phyloP scores from a whole-genome alignment of 371 early-diverging fungal genomes.

The Parasitella parasitica region DNA sequence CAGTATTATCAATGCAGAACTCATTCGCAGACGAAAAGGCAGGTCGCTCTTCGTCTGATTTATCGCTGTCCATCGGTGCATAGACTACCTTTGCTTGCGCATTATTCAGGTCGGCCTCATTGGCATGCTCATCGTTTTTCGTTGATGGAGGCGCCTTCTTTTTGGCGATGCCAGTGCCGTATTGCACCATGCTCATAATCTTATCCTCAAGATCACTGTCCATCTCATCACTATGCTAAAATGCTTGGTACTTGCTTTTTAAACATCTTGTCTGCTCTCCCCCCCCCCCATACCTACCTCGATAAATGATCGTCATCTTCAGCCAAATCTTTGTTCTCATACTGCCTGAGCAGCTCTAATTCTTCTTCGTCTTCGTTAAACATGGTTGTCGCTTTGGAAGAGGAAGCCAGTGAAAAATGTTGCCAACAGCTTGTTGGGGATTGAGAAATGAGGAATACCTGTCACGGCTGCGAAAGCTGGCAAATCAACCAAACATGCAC shows the following conservation, averaged over 20 bases:
- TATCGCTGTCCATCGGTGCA: not conserved
- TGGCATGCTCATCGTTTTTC: not conserved
- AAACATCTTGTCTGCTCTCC: not conserved
- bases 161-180: conserved; percentile 3
- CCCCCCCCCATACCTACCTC: conserved; percentile 4
- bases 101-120: not conserved
- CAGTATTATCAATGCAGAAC: not conserved
- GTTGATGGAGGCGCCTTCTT: not conserved
- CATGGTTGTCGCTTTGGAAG: not conserved
- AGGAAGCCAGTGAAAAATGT: not conserved
- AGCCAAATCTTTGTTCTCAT: conserved; percentile 10
- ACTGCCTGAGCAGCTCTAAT: conserved; percentile 19
- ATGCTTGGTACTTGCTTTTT: too few species aligned
- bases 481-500: not conserved
- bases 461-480: not conserved
- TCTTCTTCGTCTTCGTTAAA: conserved; percentile 25
- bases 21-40: conserved; percentile 5
- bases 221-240: conserved; percentile 18
- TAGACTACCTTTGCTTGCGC: not conserved
- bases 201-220: conserved; percentile 30
- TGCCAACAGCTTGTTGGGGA: not conserved
- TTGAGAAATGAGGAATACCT: not conserved
- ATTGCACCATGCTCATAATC: conserved; percentile 27
- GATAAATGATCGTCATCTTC: conserved; percentile 5
- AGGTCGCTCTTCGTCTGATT: not conserved